Evolutionary conservation across 2,329 filamentous ascomycete species (phyloP).

Genomic region (Talaromyces sp.): DNA sequence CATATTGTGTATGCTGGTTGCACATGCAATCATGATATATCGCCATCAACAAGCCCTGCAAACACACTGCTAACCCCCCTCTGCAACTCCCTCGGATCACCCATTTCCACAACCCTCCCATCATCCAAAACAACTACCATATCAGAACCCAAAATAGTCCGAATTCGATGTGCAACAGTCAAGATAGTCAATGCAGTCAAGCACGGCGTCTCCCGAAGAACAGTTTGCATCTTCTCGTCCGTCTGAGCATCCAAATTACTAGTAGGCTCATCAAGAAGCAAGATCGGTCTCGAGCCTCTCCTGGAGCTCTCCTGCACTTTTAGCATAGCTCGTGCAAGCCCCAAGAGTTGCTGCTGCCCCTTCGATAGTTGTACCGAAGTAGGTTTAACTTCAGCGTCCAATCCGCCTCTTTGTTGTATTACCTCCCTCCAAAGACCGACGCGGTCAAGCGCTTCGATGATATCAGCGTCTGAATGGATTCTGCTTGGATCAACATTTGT

Average conservation of each 20-base stretch:
- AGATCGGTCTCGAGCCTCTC: constrained; percentile 30
- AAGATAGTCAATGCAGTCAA: constrained; percentile 59
- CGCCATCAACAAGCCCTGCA: neutral
- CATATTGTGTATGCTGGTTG: neutral
- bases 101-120: constrained; percentile 34
- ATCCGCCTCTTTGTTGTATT: constrained; percentile 37
- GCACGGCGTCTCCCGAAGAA: constrained; percentile 46
- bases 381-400: constrained; percentile 44
- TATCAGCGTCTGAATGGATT: constrained; percentile 29
- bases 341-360: constrained; percentile 64
- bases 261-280: constrained; percentile 45
- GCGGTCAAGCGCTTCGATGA: constrained; percentile 35
- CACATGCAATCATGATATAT: neutral
- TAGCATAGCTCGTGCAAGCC: constrained; percentile 58
- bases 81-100: constrained; percentile 26
- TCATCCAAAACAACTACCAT: constrained; percentile 35
- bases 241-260: constrained; percentile 44
- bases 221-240: constrained; percentile 54
- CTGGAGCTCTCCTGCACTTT: neutral
- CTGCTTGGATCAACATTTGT: constrained; percentile 40
- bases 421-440: constrained; percentile 35
- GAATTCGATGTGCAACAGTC: constrained; percentile 55
- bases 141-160: constrained; percentile 41
- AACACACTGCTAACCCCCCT: neutral
- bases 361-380: constrained; percentile 45